Evolutionary conservation across 148 eudicot genomes (phyloP).

Genomic region (Fagopyrum esculentum): DNA sequence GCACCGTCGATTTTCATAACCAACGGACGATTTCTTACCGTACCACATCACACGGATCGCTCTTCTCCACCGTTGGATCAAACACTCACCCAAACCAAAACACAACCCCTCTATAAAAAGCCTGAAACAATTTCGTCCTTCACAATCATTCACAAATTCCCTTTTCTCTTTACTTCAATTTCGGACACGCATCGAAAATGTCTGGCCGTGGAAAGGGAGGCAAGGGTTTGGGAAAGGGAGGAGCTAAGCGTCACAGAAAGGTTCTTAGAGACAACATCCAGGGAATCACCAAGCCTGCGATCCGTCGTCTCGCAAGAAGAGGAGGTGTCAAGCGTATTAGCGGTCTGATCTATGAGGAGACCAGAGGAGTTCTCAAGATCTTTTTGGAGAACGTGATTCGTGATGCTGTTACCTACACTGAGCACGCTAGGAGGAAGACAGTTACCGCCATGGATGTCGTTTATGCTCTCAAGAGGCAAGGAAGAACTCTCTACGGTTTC

Average conservation of each 20-base stretch:
- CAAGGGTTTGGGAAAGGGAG: conserved; percentile 50
- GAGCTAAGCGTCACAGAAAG: conserved; percentile 48
- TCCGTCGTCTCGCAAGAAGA: conserved; percentile 41
- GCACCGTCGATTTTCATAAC: background rate
- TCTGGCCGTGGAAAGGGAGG: conserved; percentile 58
- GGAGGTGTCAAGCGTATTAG: conserved; percentile 49
- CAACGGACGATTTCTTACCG: background rate
- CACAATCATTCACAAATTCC: background rate
- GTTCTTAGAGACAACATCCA: conserved; percentile 45
- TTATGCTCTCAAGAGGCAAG: conserved; percentile 39
- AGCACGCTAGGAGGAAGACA: conserved; percentile 42
- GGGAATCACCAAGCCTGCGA: conserved; percentile 46
- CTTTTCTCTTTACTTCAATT: background rate
- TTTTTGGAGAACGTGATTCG: conserved; percentile 45
- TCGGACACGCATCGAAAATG: conserved; percentile 18
- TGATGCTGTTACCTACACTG: conserved; percentile 51
- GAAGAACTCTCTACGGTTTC: conserved; percentile 38
- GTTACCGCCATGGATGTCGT: conserved; percentile 48
- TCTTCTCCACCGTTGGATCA: background rate
- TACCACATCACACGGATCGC: background rate
- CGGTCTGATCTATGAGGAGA: conserved; percentile 47
- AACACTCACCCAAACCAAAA: background rate
- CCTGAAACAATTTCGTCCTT: background rate
- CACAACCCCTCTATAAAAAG: background rate
- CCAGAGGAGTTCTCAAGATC: conserved; percentile 47